phyloP scores from a whole-genome alignment of 805 yeast genomes.

The Zygoascus bituminiphila region DNA sequence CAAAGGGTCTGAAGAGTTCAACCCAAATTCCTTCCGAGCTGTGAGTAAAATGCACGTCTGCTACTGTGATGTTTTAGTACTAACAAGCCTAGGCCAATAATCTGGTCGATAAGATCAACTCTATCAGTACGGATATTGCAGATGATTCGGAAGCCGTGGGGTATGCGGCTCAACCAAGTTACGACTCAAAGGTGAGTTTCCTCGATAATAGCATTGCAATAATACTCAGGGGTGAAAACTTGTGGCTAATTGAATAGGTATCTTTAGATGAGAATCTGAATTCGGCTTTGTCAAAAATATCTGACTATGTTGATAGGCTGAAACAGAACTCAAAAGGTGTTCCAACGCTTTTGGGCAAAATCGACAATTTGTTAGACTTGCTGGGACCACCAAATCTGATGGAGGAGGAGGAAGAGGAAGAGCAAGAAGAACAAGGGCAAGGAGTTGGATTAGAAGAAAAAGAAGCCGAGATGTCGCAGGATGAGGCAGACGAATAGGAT shows the following conservation, averaged over 20 bases:
- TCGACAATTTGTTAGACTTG: not conserved
- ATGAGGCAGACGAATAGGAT: too few relatives aligned
- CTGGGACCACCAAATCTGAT: not conserved
- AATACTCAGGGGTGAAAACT: too few relatives aligned
- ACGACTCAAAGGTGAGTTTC: slow-evolving; percentile 1
- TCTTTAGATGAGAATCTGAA: too few relatives aligned
- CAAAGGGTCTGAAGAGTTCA: not conserved
- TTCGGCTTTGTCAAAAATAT: not conserved
- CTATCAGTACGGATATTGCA: not conserved
- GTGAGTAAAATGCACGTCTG: not conserved
- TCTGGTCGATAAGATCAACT: not conserved
- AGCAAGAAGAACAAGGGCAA: not conserved
- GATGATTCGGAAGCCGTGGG: slow-evolving; percentile 1
- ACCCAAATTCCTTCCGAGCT: not conserved
- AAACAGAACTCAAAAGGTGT: not conserved
- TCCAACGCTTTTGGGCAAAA: not conserved
- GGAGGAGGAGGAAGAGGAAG: not conserved
- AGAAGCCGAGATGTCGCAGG: too few relatives aligned
- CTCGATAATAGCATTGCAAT: too few relatives aligned
- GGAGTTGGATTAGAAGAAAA: too few relatives aligned
- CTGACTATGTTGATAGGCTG: not conserved
- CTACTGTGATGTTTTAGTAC: not conserved
- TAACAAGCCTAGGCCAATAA: not conserved
- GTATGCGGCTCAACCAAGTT: not conserved
- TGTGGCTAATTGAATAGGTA: too few relatives aligned